Evolutionary conservation across 192 early-diverging fungal genomes (phyloP).

Genomic region (Backusella circina): DNA sequence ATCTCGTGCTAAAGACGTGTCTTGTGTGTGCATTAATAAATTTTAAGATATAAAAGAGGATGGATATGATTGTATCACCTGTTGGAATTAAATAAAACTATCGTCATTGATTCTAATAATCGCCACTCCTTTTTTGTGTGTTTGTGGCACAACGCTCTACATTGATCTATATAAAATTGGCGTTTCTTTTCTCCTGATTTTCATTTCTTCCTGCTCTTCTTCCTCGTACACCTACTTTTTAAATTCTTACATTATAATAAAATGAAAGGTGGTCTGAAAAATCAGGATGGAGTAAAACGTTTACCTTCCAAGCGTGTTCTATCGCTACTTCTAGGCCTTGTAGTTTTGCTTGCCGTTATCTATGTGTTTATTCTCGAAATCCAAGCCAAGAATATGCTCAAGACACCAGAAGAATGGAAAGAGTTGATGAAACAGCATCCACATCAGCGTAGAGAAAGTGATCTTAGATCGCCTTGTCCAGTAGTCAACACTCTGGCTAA

Average conservation of each 20-base stretch:
- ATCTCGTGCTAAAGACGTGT: not conserved
- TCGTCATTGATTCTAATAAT: not conserved
- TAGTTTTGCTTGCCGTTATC: not conserved
- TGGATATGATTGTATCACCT: not conserved
- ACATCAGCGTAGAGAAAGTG: not conserved
- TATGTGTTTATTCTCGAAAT: not conserved
- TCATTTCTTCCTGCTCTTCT: not conserved
- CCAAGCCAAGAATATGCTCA: not conserved
- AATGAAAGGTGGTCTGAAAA: not conserved
- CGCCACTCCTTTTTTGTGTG: not conserved
- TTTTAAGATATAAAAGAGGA: not conserved
- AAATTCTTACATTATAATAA: not conserved
- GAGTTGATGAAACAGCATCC: slow-evolving; percentile 2
- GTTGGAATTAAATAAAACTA: not conserved
- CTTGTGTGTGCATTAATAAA: not conserved
- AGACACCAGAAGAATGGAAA: not conserved
- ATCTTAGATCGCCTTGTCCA: slow-evolving; percentile 15
- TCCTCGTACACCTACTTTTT: not conserved
- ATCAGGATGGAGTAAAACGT: not conserved
- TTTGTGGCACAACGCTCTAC: not conserved
- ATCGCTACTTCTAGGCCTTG: not conserved
- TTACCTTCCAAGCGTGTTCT: not conserved
- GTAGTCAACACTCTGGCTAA: slow-evolving; percentile 19
- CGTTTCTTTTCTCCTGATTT: not conserved
- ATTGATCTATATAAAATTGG: not conserved